Evolutionary conservation across 1,284 basidiomycete species (phyloP).

Genomic region (Ganoderma resinaceum): DNA sequence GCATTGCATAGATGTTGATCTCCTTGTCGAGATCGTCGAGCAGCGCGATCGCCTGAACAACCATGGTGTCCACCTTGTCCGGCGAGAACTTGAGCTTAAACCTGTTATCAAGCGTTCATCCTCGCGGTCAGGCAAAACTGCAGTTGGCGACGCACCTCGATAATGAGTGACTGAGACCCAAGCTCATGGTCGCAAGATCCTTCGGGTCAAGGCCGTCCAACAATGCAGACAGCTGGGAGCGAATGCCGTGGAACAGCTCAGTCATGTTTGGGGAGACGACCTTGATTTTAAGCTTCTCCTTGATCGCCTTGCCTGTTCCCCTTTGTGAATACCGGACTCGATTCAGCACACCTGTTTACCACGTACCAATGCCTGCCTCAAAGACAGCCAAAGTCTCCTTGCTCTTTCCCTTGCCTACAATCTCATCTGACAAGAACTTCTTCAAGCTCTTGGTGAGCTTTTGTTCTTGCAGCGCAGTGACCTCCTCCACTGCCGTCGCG

Average conservation of each 20-base stretch:
- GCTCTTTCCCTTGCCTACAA: slow-evolving; percentile 87
- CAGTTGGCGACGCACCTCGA: slow-evolving; percentile 65
- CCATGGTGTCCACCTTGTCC: slow-evolving; percentile 99
- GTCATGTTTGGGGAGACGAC: slow-evolving; percentile 68
- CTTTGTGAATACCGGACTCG: background rate
- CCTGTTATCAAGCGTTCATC: slow-evolving; percentile 48
- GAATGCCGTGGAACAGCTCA: slow-evolving; percentile 97
- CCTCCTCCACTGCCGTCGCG: slow-evolving; percentile 98
- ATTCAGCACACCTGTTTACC: background rate
- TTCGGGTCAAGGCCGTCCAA: slow-evolving; percentile 94
- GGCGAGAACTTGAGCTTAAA: slow-evolving; percentile 99
- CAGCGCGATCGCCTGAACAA: slow-evolving; percentile 98
- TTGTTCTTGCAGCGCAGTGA: slow-evolving; percentile 91
- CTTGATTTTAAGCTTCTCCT: slow-evolving; percentile 94
- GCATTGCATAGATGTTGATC: slow-evolving; percentile 99
- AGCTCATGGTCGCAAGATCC: slow-evolving; percentile 96
- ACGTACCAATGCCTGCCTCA: slow-evolving; percentile 89
- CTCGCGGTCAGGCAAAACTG: background rate
- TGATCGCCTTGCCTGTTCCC: slow-evolving; percentile 59
- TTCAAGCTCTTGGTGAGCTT: slow-evolving; percentile 94
- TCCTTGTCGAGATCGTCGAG: slow-evolving; percentile 99
- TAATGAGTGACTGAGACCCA: slow-evolving; percentile 96
- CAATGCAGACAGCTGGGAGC: slow-evolving; percentile 86
- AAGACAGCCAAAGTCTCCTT: slow-evolving; percentile 91
- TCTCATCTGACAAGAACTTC: slow-evolving; percentile 91